A percentile compares a stretch with the other conserved stretches of the same genome.
Evolutionary conservation across 1,284 basidiomycete genomes (phyloP).

Genomic region (Apiotrichum laibachii): DNA sequence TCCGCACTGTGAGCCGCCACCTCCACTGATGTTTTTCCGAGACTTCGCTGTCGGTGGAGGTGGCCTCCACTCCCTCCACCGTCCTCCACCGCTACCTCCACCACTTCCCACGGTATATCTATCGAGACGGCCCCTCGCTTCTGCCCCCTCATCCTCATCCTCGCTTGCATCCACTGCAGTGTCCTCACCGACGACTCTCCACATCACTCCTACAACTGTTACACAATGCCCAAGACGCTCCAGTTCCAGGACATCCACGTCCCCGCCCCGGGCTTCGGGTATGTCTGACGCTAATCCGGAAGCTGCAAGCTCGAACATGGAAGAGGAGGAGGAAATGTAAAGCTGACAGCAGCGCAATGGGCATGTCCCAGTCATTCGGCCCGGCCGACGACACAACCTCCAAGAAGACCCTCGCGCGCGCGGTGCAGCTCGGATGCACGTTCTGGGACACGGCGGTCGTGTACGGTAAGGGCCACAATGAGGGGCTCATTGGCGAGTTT

Average conservation of each 20-base stretch:
- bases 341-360: constrained; percentile 27
- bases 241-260: constrained; percentile 34
- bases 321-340: too few relatives aligned
- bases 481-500: constrained; percentile 47
- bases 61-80: not conserved
- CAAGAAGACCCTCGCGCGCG: constrained; percentile 26
- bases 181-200: too few relatives aligned
- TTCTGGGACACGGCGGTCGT: constrained; percentile 45
- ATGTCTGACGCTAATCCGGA: too few relatives aligned
- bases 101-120: not conserved
- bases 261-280: constrained; percentile 39
- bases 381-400: constrained; percentile 27
- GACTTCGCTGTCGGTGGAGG: not conserved
- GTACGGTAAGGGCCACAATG: constrained; percentile 47
- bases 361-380: constrained; percentile 26
- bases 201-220: not conserved
- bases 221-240: constrained; percentile 19
- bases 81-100: not conserved
- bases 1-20: too few relatives aligned
- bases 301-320: too few relatives aligned
- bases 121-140: not conserved
- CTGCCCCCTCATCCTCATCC: too few relatives aligned
- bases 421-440: constrained; percentile 40
- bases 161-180: not conserved
- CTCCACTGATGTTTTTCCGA: not conserved